These are phyloP conservation scores for Scorias spongiosa DNA, from an alignment of 2,329 filamentous ascomycete genomes.

Conservation along the genomic window DNA sequence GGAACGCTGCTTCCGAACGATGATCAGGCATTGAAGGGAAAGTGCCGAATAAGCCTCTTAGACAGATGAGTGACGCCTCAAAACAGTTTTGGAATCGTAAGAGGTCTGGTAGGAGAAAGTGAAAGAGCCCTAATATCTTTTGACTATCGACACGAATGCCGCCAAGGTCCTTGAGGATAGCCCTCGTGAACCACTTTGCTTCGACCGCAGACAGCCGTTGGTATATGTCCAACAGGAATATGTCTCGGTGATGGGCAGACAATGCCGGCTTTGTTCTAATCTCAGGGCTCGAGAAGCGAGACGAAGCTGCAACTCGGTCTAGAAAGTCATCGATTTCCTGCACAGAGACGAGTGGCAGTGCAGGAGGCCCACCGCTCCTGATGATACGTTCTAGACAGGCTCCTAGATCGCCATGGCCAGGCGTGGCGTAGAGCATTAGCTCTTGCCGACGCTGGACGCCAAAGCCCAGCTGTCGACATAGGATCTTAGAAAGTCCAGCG, in stretches of 20 bases:
- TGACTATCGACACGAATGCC: constrained; percentile 47
- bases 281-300: constrained; percentile 49
- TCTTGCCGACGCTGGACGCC: constrained; percentile 45
- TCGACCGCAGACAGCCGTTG: constrained; percentile 48
- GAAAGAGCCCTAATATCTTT: constrained; percentile 44
- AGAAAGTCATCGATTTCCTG: constrained; percentile 58
- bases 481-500: constrained; percentile 45
- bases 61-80: constrained; percentile 39
- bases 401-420: constrained; percentile 51
- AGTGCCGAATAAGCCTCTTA: constrained; percentile 27
- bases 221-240: constrained; percentile 42
- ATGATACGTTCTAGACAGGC: constrained; percentile 55
- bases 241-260: constrained; percentile 21
- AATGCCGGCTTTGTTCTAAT: constrained; percentile 4
- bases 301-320: constrained; percentile 49
- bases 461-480: constrained; percentile 52
- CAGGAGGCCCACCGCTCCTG: constrained; percentile 35
- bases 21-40: constrained; percentile 24
- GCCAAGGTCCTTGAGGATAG: constrained; percentile 63
- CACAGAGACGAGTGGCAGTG: constrained; percentile 37
- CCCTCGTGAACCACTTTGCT: constrained; percentile 73
- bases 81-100: constrained; percentile 58
- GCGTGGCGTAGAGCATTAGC: constrained; percentile 46
- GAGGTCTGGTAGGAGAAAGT: constrained; percentile 54
- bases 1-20: constrained; percentile 17